Conservation (phyloP, 306 rosid genomes). For the Fagus crenata region DNA sequence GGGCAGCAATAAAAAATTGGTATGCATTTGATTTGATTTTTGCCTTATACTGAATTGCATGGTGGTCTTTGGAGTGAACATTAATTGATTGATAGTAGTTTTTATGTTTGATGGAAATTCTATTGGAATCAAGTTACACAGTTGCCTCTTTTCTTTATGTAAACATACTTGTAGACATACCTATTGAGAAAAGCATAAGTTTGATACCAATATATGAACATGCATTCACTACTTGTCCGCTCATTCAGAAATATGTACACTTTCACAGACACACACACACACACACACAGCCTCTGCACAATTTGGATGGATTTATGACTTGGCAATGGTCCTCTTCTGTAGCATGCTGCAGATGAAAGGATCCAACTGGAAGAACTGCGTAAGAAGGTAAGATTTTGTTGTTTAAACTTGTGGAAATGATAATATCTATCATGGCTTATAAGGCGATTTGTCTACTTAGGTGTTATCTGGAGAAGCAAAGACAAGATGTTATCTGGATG, state of each 20-base stretch:
- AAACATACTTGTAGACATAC: slow-evolving; percentile 10
- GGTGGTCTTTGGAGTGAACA: slow-evolving; percentile 9
- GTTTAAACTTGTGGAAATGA: slow-evolving; percentile 24
- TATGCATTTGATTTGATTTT: slow-evolving; percentile 10
- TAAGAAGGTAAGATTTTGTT: slow-evolving; percentile 59
- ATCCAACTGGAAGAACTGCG: slow-evolving; percentile 86
- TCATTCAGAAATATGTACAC: slow-evolving; percentile 1
- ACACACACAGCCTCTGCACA: background rate
- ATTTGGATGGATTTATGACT: slow-evolving; percentile 30
- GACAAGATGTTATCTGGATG: slow-evolving; percentile 61
- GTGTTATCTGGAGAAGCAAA: slow-evolving; percentile 83
- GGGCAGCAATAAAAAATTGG: background rate
- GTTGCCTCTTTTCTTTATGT: slow-evolving; percentile 12
- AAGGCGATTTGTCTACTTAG: slow-evolving; percentile 39
- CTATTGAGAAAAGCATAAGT: background rate
- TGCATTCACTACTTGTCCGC: slow-evolving; percentile 9
- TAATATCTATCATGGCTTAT: slow-evolving; percentile 27
- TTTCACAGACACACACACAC: background rate
- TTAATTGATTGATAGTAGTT: slow-evolving; percentile 2
- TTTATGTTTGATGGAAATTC: slow-evolving; percentile 11
- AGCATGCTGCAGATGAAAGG: slow-evolving; percentile 99
- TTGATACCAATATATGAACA: background rate
- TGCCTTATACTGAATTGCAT: background rate
- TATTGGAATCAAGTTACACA: slow-evolving; percentile 9
- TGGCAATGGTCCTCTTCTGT: slow-evolving; percentile 30